phyloP scores from a whole-genome alignment of 2,329 filamentous ascomycete species.

The Cercospora sp. region DNA sequence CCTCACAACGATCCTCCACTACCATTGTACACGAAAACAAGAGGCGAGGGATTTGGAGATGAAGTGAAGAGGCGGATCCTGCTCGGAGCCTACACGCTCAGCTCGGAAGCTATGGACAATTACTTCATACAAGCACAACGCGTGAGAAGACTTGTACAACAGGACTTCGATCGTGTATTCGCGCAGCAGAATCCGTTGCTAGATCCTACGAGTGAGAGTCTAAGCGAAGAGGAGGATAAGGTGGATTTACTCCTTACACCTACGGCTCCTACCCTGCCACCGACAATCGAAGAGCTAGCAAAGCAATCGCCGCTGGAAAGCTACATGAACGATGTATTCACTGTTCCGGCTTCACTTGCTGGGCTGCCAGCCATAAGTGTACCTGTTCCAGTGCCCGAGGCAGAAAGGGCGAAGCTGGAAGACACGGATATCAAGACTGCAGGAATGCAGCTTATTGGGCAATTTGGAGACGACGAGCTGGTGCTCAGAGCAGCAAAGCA shows the following conservation, averaged over 20 bases:
- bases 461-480: slow-evolving; percentile 72
- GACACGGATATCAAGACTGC: slow-evolving; percentile 45
- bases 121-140: slow-evolving; percentile 95
- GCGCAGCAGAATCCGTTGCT: slow-evolving; percentile 66
- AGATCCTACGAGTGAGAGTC: slow-evolving; percentile 26
- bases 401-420: slow-evolving; percentile 16
- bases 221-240: slow-evolving; percentile 58
- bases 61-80: slow-evolving; percentile 87
- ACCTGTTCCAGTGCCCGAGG: slow-evolving; percentile 55
- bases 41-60: slow-evolving; percentile 72
- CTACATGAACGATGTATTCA: slow-evolving; percentile 94
- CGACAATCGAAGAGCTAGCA: slow-evolving; percentile 61
- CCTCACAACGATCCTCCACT: slow-evolving; percentile 30
- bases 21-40: slow-evolving; percentile 70
- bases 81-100: slow-evolving; percentile 85
- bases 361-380: slow-evolving; percentile 87
- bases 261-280: slow-evolving; percentile 77
- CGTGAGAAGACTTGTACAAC: slow-evolving; percentile 77
- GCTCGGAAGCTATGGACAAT: slow-evolving; percentile 88
- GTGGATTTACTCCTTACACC: slow-evolving; percentile 88
- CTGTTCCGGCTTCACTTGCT: slow-evolving; percentile 89
- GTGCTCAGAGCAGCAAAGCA: slow-evolving; percentile 56
- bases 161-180: slow-evolving; percentile 84
- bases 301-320: slow-evolving; percentile 52
- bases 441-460: slow-evolving; percentile 77